Evolutionary conservation across 202 grass and related monocot genomes (phyloP).

Genomic region (Elaeis oleifera): DNA sequence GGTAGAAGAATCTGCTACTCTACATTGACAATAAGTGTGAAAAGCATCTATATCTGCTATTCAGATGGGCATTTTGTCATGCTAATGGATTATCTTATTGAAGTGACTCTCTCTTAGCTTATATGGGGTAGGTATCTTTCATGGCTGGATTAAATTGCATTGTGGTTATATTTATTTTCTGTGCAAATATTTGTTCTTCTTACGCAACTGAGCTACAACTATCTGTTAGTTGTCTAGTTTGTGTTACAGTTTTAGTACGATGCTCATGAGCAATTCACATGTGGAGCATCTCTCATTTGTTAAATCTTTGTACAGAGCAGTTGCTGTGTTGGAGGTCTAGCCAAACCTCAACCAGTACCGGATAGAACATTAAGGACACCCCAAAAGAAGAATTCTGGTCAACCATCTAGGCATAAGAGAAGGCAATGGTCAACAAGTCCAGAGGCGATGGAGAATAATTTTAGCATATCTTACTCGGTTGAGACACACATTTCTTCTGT

Average conservation of each 20-base stretch:
- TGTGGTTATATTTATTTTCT: not conserved
- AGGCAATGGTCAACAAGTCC: conserved; percentile 31
- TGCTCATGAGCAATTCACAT: conserved; percentile 5
- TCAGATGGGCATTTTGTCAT: conserved; percentile 1
- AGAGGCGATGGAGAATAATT: conserved; percentile 55
- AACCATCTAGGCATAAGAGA: conserved; percentile 29
- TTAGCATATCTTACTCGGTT: conserved; percentile 48
- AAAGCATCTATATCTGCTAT: not conserved
- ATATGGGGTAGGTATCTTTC: conserved; percentile 54
- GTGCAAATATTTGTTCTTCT: not conserved
- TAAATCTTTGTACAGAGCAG: conserved; percentile 49
- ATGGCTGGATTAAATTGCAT: not conserved
- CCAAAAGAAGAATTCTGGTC: conserved; percentile 17
- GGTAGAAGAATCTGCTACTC: not conserved
- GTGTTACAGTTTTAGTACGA: not conserved
- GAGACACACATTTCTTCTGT: conserved; percentile 44
- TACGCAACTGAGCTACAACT: conserved; percentile 3
- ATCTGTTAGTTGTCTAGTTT: not conserved
- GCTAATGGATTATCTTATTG: conserved; percentile 28
- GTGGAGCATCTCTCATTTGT: conserved; percentile 33
- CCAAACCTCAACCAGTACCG: conserved; percentile 30
- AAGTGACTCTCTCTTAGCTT: conserved; percentile 30
- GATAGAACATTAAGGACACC: conserved; percentile 29
- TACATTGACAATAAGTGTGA: not conserved
- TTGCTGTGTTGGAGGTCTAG: conserved; percentile 55